Base-by-base conservation (phyloP, 148 eudicot species). In the Dianthus caryophyllus region DNA sequence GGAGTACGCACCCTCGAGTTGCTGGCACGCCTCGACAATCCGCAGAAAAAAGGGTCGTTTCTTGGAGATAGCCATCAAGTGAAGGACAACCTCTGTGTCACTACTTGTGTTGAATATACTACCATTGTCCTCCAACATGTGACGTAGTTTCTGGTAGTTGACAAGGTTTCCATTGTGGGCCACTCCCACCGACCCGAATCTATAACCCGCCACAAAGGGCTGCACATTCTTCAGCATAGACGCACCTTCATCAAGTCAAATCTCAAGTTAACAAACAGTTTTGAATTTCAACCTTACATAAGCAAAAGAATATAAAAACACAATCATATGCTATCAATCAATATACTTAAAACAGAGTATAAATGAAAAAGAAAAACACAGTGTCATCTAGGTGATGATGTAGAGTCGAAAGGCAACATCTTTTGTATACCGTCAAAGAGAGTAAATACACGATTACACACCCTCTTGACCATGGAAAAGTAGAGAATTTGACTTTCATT, bases 151-250 rank as follows among this genome's bases (percentile, higher is more conserved):
- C 15, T 77, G 81, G 64, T 90, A 90, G 70, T 90, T 90, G 0
- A 90, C 96, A 31, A 90, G 75, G 71, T 90, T 90, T 0, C 96
- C 96, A 20, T 90, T 90, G 66, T 90, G 96, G n/a, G 93, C 93
- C 11, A 90, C 93, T 0, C 93, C 90, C 15, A 90, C 82, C 0
- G 93, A 85, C 10, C 96, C 90, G 49, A 71, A 85, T 67, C 85
- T 62, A 68, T 85, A 87, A 6, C 90, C 84, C 1, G 93, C 90
- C 0, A 87, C 90, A 53, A 90, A 87, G 2, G 96, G 96, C 71
- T 90, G 96, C 9, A 90, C 96, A 68, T 90, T 90, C 63, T 90
- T 90, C 11, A 87, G 64, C 89, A 87, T 84, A 43, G 87, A 83
- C 15, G 87, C 44, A 5, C 92, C 65, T 61, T 13, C 20, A 57